Percentiles rank a stretch among this genome's conserved stretches.
Conservation (phyloP, 2,329 filamentous ascomycete species). For the Polytolypa hystricis region DNA sequence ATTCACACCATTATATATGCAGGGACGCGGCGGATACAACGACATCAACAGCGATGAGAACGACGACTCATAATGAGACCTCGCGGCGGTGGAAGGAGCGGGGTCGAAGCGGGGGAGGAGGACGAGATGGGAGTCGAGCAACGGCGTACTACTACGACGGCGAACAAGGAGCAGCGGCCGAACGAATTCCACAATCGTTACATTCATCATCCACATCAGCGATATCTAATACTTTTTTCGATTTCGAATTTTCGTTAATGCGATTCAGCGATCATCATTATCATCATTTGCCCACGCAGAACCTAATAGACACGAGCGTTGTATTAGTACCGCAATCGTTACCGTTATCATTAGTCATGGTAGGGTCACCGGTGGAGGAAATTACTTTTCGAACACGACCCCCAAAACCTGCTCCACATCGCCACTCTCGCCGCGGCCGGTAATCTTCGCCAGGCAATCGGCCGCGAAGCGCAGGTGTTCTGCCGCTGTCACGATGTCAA, state of each 20-base stretch:
- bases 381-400: constrained; percentile 94
- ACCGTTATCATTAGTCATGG: constrained; percentile 3
- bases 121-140: background rate
- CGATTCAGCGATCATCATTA: no score
- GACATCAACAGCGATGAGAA: constrained; percentile 13
- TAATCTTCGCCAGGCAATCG: constrained; percentile 71
- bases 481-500: constrained; percentile 81
- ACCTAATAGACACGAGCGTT: constrained; percentile 28
- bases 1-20: constrained; percentile 9
- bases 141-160: no score
- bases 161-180: background rate
- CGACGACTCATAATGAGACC: constrained; percentile 9
- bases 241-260: background rate
- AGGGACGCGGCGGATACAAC: constrained; percentile 27
- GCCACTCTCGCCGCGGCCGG: constrained; percentile 69
- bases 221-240: no score
- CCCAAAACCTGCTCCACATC: constrained; percentile 94
- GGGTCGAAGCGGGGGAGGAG: background rate
- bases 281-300: constrained; percentile 45
- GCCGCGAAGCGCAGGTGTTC: constrained; percentile 78
- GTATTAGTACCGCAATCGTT: constrained; percentile 7
- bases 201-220: no score
- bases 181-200: background rate
- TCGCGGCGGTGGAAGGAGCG: background rate
- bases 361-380: constrained; percentile 16